Percentiles rank a stretch among this genome's conserved stretches.
Evolutionary conservation across 352 stramenopile genomes (phyloP).

Genomic region (Phytophthora gonapodyides): DNA sequence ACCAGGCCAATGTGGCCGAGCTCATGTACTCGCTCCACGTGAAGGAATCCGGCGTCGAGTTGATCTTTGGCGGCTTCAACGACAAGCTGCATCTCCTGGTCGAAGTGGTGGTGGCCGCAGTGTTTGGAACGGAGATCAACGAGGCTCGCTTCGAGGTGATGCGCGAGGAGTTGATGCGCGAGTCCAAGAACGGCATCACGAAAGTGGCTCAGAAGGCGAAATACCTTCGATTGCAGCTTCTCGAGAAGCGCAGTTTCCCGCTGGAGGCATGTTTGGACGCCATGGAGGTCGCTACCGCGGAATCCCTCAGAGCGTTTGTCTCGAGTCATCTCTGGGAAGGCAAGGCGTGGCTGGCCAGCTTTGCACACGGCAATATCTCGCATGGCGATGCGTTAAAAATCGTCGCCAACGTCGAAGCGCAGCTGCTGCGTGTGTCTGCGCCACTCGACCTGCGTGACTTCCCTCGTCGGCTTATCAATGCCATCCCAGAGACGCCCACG

Average conservation of each 20-base stretch:
- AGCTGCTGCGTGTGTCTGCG: slow-evolving; percentile 42
- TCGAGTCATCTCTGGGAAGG: slow-evolving; percentile 51
- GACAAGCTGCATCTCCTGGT: slow-evolving; percentile 74
- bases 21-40: slow-evolving; percentile 72
- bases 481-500: slow-evolving; percentile 46
- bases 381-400: slow-evolving; percentile 36
- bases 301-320: slow-evolving; percentile 48
- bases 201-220: slow-evolving; percentile 67
- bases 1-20: slow-evolving; percentile 75
- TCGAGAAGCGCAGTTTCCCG: slow-evolving; percentile 58
- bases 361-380: slow-evolving; percentile 79
- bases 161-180: slow-evolving; percentile 70
- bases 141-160: slow-evolving; percentile 64
- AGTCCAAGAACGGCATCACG: slow-evolving; percentile 66
- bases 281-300: slow-evolving; percentile 44
- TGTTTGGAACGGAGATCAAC: slow-evolving; percentile 56
- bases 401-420: slow-evolving; percentile 46
- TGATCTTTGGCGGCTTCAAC: slow-evolving; percentile 79
- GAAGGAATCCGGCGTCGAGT: slow-evolving; percentile 65
- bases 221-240: slow-evolving; percentile 64
- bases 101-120: slow-evolving; percentile 56
- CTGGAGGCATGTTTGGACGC: slow-evolving; percentile 51
- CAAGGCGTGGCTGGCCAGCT: slow-evolving; percentile 54
- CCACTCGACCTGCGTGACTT: slow-evolving; percentile 36
- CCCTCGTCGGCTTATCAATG: slow-evolving; percentile 58